phyloP scores from a whole-genome alignment of 148 eudicot genomes.

The Rhododendron griersonianum region DNA sequence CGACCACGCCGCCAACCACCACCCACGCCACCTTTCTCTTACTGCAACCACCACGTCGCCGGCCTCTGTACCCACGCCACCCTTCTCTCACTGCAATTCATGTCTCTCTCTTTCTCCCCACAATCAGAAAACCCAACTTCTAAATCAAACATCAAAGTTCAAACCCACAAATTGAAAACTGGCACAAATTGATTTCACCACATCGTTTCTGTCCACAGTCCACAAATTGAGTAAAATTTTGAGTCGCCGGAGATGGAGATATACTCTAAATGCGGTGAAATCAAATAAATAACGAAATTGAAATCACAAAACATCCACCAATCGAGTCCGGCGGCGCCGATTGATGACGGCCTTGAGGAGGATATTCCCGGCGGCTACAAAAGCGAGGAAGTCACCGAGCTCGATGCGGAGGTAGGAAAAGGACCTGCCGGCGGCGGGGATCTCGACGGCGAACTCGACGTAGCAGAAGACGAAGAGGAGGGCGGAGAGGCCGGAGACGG shows the following conservation, averaged over 20 bases:
- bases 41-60: no score
- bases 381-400: conserved; percentile 80
- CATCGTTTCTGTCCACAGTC: no score
- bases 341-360: conserved; percentile 71
- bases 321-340: conserved; percentile 84
- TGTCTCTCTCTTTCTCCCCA: no score
- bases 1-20: no score
- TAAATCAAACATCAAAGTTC: no score
- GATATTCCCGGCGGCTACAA: conserved; percentile 81
- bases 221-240: neutral
- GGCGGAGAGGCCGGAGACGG: conserved; percentile 72
- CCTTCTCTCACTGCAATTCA: no score
- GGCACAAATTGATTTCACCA: no score
- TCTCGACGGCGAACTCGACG: conserved; percentile 78
- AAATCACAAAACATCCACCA: neutral
- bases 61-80: no score
- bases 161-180: no score
- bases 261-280: neutral
- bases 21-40: no score
- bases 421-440: conserved; percentile 89
- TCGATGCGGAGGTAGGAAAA: conserved; percentile 80
- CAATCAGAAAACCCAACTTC: no score
- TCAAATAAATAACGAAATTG: neutral
- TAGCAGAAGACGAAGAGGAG: conserved; percentile 79
- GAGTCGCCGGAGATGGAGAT: neutral